A percentile compares a stretch with the other conserved stretches of the same genome.
These are phyloP conservation scores for Zygosaccharomyces sapae DNA, from an alignment of 1,139 yeast genomes.

Conservation along the genomic window DNA sequence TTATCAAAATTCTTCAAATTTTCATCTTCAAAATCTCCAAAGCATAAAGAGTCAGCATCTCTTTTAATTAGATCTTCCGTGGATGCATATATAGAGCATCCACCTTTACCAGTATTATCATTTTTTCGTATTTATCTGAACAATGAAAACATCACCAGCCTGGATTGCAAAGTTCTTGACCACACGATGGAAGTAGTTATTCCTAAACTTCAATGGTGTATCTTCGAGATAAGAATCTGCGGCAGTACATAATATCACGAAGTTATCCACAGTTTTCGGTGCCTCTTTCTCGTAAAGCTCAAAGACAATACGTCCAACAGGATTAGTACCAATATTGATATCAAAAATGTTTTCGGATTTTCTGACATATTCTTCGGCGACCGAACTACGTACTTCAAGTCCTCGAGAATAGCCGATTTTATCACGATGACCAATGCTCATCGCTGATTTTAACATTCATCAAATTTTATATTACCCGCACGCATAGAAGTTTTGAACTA, in stretches of 20 bases:
- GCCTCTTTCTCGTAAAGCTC: slow-evolving; percentile 52
- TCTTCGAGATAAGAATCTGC: slow-evolving; percentile 35
- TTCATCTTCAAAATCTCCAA: slow-evolving; percentile 55
- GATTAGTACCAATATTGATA: slow-evolving; percentile 45
- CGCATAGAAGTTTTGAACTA: too few relatives aligned
- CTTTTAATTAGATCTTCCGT: slow-evolving; percentile 25
- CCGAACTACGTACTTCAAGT: not conserved
- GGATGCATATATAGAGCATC: slow-evolving; percentile 43
- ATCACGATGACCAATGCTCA: not conserved
- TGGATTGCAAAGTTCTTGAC: slow-evolving; percentile 77
- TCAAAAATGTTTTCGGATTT: slow-evolving; percentile 46
- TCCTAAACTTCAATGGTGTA: slow-evolving; percentile 38
- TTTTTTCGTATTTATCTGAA: slow-evolving; percentile 35
- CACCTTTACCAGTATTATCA: slow-evolving; percentile 49
- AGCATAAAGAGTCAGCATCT: slow-evolving; percentile 20
- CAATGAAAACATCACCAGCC: slow-evolving; percentile 59
- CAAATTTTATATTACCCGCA: slow-evolving; percentile 3
- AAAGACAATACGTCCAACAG: slow-evolving; percentile 61
- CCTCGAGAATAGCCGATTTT: not conserved
- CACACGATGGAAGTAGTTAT: slow-evolving; percentile 59
- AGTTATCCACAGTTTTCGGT: slow-evolving; percentile 57
- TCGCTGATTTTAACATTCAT: not conserved
- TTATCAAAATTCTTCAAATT: slow-evolving; percentile 47
- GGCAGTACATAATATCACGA: slow-evolving; percentile 45
- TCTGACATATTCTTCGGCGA: not conserved